These are phyloP conservation scores for Exophiala sp. DNA, from an alignment of 2,329 filamentous ascomycete genomes.

Conservation along the genomic window DNA sequence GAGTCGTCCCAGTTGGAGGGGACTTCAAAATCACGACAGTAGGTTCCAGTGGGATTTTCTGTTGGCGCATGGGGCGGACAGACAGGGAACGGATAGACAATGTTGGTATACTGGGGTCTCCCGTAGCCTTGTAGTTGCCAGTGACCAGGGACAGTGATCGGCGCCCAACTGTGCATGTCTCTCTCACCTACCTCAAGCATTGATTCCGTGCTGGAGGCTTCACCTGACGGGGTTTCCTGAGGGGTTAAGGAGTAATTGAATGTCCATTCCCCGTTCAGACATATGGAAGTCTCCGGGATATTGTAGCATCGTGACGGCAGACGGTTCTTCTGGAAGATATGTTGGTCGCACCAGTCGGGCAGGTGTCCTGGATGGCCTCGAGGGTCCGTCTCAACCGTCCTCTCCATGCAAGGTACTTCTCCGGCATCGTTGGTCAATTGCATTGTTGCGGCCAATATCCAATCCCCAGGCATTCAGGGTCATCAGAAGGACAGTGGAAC, in stretches of 20 bases:
- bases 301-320: constrained; percentile 50
- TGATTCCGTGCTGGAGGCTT: constrained; percentile 1
- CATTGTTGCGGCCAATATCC: not conserved
- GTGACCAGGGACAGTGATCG: constrained; percentile 58
- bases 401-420: constrained; percentile 2
- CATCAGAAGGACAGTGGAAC: too few relatives aligned
- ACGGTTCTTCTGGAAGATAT: constrained; percentile 50
- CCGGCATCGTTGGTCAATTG: constrained; percentile 7
- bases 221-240: constrained; percentile 5
- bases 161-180: constrained; percentile 43
- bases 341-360: constrained; percentile 34
- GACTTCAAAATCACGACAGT: constrained; percentile 50
- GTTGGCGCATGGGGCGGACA: constrained; percentile 57
- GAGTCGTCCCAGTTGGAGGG: constrained; percentile 35
- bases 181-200: constrained; percentile 25
- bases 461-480: not conserved
- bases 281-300: constrained; percentile 42
- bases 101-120: constrained; percentile 63
- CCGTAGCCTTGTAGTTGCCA: constrained; percentile 68
- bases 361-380: not conserved
- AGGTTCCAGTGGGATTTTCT: constrained; percentile 61
- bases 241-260: constrained; percentile 36
- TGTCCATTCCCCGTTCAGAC: constrained; percentile 53
- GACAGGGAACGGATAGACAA: constrained; percentile 60
- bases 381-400: not conserved